Evolutionary conservation across 441 rosid species (phyloP).

Genomic region (Mallotus japonicus): DNA sequence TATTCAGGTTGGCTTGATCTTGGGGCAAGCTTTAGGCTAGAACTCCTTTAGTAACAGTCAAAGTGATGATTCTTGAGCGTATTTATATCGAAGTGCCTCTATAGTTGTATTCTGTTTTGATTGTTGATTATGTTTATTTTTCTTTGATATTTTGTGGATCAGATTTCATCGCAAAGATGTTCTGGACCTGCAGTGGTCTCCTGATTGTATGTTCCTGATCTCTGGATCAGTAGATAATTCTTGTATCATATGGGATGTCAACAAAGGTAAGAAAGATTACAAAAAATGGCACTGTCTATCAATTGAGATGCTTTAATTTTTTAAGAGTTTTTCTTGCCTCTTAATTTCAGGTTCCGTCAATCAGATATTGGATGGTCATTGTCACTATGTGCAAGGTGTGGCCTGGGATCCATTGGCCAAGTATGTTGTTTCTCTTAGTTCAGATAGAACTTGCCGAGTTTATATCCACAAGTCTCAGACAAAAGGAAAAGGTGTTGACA

Average conservation of each 20-base stretch:
- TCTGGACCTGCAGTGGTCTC: slow-evolving; percentile 89
- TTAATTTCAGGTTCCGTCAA: slow-evolving; percentile 67
- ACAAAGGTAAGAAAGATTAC: slow-evolving; percentile 57
- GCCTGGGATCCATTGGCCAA: slow-evolving; percentile 91
- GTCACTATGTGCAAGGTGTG: slow-evolving; percentile 97
- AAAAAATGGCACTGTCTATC: background rate
- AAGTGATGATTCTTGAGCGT: background rate
- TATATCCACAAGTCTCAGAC: slow-evolving; percentile 66
- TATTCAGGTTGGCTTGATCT: background rate
- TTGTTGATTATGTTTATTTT: background rate
- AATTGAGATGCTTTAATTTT: slow-evolving; percentile 4
- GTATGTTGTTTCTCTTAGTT: slow-evolving; percentile 82
- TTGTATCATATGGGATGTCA: slow-evolving; percentile 91
- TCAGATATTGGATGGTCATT: slow-evolving; percentile 84
- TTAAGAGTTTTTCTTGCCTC: slow-evolving; percentile 15
- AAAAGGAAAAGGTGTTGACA: slow-evolving; percentile 64
- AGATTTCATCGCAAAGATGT: slow-evolving; percentile 96
- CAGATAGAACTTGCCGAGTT: slow-evolving; percentile 91
- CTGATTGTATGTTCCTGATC: slow-evolving; percentile 65
- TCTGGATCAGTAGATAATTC: slow-evolving; percentile 98
- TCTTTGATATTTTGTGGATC: slow-evolving; percentile 14
- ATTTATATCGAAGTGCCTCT: background rate
- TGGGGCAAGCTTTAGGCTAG: background rate
- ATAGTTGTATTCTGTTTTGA: background rate
- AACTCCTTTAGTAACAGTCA: background rate